Conservation (phyloP, 371 early-diverging fungal genomes). For the Mortierella sp. region DNA sequence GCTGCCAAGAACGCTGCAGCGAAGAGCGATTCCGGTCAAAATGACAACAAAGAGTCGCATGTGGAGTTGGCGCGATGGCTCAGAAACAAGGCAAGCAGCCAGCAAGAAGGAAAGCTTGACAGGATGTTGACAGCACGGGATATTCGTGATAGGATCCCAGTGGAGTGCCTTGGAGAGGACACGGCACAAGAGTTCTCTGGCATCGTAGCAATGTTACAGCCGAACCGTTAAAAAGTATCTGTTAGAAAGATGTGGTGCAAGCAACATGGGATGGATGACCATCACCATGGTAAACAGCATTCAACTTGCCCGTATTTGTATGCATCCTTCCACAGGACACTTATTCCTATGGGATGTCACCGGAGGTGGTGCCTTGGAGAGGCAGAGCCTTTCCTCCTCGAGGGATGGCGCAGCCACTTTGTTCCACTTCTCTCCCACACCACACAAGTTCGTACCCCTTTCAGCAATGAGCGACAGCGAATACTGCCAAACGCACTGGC, state of each 20-base stretch:
- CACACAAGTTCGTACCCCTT: no score
- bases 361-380: no score
- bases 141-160: slow-evolving; percentile 16
- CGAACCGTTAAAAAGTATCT: no score
- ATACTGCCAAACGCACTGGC: slow-evolving; percentile 48
- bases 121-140: slow-evolving; percentile 23
- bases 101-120: slow-evolving; percentile 6
- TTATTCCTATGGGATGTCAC: no score
- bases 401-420: no score
- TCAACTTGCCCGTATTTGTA: no score
- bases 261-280: no score
- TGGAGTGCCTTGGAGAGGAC: slow-evolving; percentile 8
- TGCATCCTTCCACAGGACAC: no score
- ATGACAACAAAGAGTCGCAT: not conserved
- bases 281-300: no score
- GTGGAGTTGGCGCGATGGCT: slow-evolving; percentile 32
- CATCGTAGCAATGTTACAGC: no score
- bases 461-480: slow-evolving; percentile 49
- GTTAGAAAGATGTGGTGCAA: no score
- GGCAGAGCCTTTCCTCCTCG: no score
- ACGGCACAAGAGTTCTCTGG: not conserved
- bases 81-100: slow-evolving; percentile 5
- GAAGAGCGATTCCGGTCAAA: not conserved
- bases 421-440: not conserved
- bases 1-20: slow-evolving; percentile 18